Base-by-base conservation (phyloP, 2,329 filamentous ascomycete genomes). In the Sphaerulina populicola region DNA sequence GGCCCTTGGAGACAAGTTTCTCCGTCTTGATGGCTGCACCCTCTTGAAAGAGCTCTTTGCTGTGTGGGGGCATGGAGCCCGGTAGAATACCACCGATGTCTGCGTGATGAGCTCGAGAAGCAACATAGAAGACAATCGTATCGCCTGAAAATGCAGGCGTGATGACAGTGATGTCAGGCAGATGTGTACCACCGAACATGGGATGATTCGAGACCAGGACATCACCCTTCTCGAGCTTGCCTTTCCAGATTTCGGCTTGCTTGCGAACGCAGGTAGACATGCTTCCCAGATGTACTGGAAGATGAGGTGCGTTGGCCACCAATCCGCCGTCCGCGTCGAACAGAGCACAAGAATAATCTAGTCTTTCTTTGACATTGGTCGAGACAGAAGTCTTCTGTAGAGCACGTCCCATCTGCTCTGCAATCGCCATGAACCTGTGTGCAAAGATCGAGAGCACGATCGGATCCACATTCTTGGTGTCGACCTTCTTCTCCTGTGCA, bases 151-250 rank as follows among this genome's bases (percentile, higher is more conserved):
- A 91, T 0, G 86, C 85, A 0, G 86, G 86, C 31, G 86, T 90
- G 51, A 88, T 77, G 23, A 89, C 82, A 0, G 86, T 93, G 51
- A 93, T 87, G 63, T 93, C 86, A 1, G 86, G 87, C 23, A 93
- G 70, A 71, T 93, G 87, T 0, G 88, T 94, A 37, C 87, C 87
- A 31, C 87, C 87, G 62, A 83, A 90, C 65, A 88, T 87, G 1
- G 87, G 87, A 63, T 93, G 87, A 60, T 93, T 93, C 0, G 85
- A 86, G 5, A 91, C 85, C 38, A 93, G 77, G 0, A 93, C 87
- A 65, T 93, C 87, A 30, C 87, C 87, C 51, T 78, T 82, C 61
- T 86, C 85, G 47, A 93, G 71, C 58, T 84, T 87, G 5, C 84
- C 85, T 60, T 82, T 77, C 86, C 86, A 93, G 51, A 90, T 87